Percentiles rank a stretch among this genome's conserved stretches.
Conservation (phyloP, 441 rosid genomes). For the Erysimum cheiri region DNA sequence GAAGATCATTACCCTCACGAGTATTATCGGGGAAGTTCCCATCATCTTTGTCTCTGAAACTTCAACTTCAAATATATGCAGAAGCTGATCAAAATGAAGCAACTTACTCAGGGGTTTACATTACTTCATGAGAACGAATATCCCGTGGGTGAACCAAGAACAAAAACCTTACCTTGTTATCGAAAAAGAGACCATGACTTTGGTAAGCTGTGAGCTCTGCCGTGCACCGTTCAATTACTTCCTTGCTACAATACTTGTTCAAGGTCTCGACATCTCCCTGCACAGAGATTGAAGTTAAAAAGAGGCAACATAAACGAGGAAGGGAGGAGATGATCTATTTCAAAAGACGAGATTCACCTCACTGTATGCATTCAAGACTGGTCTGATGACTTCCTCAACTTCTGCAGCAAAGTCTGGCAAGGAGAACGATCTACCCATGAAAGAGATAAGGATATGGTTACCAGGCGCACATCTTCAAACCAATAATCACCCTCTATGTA, state of each 20-base stretch:
- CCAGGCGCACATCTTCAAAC: background rate
- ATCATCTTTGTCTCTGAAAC: conserved; percentile 87
- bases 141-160: conserved; percentile 8
- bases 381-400: conserved; percentile 80
- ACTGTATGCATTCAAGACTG: conserved; percentile 76
- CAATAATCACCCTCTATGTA: conserved; percentile 16
- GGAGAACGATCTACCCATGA: conserved; percentile 61
- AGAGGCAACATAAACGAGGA: background rate
- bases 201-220: conserved; percentile 75
- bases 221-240: conserved; percentile 72
- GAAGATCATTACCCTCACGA: conserved; percentile 61
- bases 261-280: conserved; percentile 76
- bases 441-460: conserved; percentile 17
- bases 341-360: conserved; percentile 53
- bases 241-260: conserved; percentile 81
- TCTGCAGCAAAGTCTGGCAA: conserved; percentile 84
- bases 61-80: conserved; percentile 81
- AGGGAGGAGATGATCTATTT: background rate
- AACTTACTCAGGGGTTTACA: conserved; percentile 14
- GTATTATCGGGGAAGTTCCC: conserved; percentile 83
- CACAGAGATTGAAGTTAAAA: background rate
- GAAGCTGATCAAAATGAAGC: conserved; percentile 55
- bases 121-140: no score
- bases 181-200: conserved; percentile 76
- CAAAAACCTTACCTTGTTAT: conserved; percentile 67